These are phyloP conservation scores for Pholiota molesta DNA, from an alignment of 768 basidiomycete genomes.

Conservation along the genomic window DNA sequence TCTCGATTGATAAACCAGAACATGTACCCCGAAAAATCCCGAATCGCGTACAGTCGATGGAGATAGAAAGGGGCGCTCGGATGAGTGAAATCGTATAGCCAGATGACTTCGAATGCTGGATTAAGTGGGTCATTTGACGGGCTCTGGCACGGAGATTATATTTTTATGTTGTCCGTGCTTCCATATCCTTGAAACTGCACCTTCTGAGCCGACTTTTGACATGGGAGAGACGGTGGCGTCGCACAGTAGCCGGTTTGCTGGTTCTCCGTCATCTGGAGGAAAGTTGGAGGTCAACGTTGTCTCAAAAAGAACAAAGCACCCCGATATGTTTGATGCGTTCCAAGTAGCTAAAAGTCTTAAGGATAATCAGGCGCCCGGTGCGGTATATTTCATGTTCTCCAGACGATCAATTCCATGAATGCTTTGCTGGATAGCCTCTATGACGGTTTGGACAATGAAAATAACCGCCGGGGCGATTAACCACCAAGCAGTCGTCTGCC, in stretches of 20 bases:
- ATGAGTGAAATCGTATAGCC: neutral
- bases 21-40: neutral
- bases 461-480: conserved; percentile 44
- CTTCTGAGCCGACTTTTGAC: neutral
- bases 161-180: conserved; percentile 1
- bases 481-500: conserved; percentile 63
- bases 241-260: neutral
- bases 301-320: neutral
- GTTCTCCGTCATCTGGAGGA: neutral
- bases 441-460: conserved; percentile 47
- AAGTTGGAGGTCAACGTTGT: no score
- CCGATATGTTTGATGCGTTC: neutral
- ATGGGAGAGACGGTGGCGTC: neutral
- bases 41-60: neutral
- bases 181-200: neutral
- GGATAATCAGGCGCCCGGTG: conserved; percentile 51
- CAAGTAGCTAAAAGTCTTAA: neutral
- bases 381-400: conserved; percentile 55
- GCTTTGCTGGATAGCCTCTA: conserved; percentile 45
- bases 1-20: neutral
- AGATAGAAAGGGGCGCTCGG: neutral
- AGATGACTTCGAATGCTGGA: neutral
- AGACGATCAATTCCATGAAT: conserved; percentile 51
- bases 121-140: conserved; percentile 5
- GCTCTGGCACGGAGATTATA: conserved; percentile 1